Base-by-base conservation (phyloP, 768 basidiomycete species). In the Pulveroboletus frians region DNA sequence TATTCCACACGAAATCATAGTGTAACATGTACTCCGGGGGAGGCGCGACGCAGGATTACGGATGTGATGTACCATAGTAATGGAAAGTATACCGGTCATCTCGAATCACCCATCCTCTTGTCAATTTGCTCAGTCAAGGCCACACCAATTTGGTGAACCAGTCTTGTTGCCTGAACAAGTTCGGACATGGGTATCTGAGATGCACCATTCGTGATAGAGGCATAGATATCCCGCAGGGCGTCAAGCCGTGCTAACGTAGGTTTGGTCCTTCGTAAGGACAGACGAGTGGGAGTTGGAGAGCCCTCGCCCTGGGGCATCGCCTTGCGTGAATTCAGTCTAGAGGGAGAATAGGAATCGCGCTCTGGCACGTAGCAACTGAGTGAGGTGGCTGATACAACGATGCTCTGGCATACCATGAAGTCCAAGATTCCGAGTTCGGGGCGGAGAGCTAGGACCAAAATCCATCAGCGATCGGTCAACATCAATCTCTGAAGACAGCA, bases 171-270 rank as follows among this genome's bases (percentile, higher is more conserved):
- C 23, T 73, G 71, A 13, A 76, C 53, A 13, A 82, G 69, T 52
- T 80, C 78, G 20, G 76, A 66, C 21, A 76, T 63, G 14, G 76
- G 69, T 29, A 76, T 68, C 49, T 82, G 79, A 17, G 78, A 79
- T 8, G 65, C 72, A 9, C 71, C 72, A 11, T 69, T 67, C 8
- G 66, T 53, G 13, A 81, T 56, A 10, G 71, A 70, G 9, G 70
- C 69, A 50, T 75, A 77, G 10, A 76, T 73, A 9, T 68, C 68
- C 46, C 70, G 70, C 21, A 80, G 57, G 5, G 68, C 72, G 3
- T 73, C 72, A 17, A 82, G 61, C n/a, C 68, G 71, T 5, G 70
- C 61, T 6, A 73, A 72, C 3, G 69, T 64, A 1, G 71, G 76
- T 32, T 68, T 69, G 35, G 68, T 69, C 49, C 73, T 68, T 30